These are phyloP conservation scores for Aspergillus biplanus DNA, from an alignment of 495 filamentous ascomycete genomes.

Conservation along the genomic window DNA sequence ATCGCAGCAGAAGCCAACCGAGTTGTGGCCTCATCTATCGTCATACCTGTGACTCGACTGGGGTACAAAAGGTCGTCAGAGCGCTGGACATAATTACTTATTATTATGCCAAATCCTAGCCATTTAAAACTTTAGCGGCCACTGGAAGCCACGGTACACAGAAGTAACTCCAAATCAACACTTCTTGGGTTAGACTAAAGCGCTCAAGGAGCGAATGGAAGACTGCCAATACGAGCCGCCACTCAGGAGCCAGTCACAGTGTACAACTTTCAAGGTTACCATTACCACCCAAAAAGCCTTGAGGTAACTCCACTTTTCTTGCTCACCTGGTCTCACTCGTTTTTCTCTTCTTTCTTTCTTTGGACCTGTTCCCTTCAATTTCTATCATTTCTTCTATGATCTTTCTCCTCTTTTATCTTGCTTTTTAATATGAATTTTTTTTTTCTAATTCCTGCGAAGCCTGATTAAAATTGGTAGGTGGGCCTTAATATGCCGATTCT, in stretches of 20 bases:
- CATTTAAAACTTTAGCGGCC: background rate
- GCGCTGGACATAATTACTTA: background rate
- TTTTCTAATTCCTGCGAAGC: slow-evolving; percentile 13
- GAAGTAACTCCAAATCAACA: no score
- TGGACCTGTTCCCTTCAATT: slow-evolving; percentile 13
- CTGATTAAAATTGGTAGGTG: slow-evolving; percentile 16
- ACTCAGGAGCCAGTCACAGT: background rate
- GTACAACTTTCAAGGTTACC: slow-evolving; percentile 2
- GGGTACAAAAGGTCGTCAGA: background rate
- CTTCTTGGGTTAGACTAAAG: background rate
- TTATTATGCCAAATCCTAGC: background rate
- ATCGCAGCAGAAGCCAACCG: background rate
- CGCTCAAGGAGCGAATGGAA: slow-evolving; percentile 14
- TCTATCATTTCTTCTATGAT: background rate
- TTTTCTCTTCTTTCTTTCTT: slow-evolving; percentile 45
- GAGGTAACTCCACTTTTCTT: slow-evolving; percentile 11
- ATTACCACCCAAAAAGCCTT: background rate
- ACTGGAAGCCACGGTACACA: background rate
- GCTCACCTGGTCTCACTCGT: slow-evolving; percentile 31
- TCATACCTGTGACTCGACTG: background rate
- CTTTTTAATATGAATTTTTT: slow-evolving; percentile 18
- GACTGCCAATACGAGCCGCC: slow-evolving; percentile 3
- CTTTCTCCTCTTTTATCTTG: slow-evolving; percentile 42
- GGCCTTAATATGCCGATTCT: slow-evolving; percentile 1
- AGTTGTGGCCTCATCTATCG: background rate